Evolutionary conservation across 2,329 filamentous ascomycete species (phyloP), one percentile per base, ranked within the genome.

Genomic region (Magnaporthiopsis incrustans): DNA sequence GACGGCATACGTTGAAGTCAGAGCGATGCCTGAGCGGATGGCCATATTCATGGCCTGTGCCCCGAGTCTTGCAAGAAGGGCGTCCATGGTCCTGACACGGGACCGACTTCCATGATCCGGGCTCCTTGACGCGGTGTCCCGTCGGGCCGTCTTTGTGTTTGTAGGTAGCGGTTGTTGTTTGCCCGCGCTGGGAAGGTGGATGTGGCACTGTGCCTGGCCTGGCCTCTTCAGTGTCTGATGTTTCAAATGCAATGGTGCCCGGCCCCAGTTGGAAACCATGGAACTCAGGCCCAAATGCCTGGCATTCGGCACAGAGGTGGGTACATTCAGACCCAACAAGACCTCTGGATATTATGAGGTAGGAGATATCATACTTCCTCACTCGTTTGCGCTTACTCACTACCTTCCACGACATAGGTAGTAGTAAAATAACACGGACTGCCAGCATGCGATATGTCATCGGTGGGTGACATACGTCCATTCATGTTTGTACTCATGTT

Each of bases 31-130:
- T 25, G 92, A 93, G 61, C 90, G 83, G 71, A 97, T 93, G 73
- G 92, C 92, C 84, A 95, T 96, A 78, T 92, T 96, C 83, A 96
- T 89, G 61, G 91, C 91, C 78, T 96, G 91, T 61, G 79, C 75
- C 67, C 83, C 83, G 65, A 86, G 73, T 59, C 77, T 75, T 61
- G 79, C 71, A 65, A 86, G 76, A 67, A 86, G 80, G 63, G 81
- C 81, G 73, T 96, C 92, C 92, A 96, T 96, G 65, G 70, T 81
- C 73, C 22, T 58, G 22, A 25, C 35, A 61, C 32, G 64, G 14
- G 44, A n/a, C 44, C 18, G 22, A 63, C 18, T 62, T 63, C 61
- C 63, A 65, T 64, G 57, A 57, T 67, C 26, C 22, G 7, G 30
- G 35, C 30, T n/a, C n/a, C 27, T 60, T 38, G 58, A 33, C 22